Conservation (phyloP, 495 filamentous ascomycete genomes). For the Hypoxylon lienhwacheense region DNA sequence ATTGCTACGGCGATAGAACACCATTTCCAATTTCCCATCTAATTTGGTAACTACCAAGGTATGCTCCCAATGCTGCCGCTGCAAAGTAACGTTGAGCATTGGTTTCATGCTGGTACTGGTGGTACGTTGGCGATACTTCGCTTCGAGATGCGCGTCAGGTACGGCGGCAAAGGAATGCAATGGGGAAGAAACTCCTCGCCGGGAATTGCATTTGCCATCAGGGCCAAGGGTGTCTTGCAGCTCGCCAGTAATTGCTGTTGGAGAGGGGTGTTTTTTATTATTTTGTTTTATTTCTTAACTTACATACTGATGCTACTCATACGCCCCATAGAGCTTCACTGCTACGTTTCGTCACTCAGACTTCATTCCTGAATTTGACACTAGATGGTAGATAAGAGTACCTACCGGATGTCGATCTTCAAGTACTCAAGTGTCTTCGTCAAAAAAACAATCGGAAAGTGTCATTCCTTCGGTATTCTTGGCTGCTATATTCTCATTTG, state of each 20-base stretch:
- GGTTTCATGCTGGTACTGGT: constrained; percentile 25
- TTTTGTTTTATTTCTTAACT: no score
- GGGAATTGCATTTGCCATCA: constrained; percentile 36
- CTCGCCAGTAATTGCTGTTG: constrained; percentile 21
- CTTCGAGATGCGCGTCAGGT: constrained; percentile 20
- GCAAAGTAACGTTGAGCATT: constrained; percentile 25
- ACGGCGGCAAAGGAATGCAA: constrained; percentile 19
- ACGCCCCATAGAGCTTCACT: constrained; percentile 18
- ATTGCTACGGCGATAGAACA: constrained; percentile 11
- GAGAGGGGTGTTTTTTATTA: constrained; percentile 23
- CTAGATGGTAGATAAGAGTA: constrained; percentile 6
- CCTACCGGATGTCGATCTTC: constrained; percentile 22
- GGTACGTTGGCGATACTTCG: constrained; percentile 23
- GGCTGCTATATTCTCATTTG: constrained; percentile 2
- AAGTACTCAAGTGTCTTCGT: constrained; percentile 19
- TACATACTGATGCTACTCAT: constrained; percentile 21
- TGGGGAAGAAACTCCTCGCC: constrained; percentile 22
- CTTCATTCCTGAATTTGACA: constrained; percentile 9
- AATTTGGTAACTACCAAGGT: constrained; percentile 3
- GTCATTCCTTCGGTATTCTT: constrained; percentile 19
- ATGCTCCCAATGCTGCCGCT: not conserved
- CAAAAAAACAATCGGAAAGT: constrained; percentile 30
- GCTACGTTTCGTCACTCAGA: constrained; percentile 30
- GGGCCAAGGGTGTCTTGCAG: constrained; percentile 33
- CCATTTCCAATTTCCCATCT: constrained; percentile 19